phyloP scores from a whole-genome alignment of 2,329 filamentous ascomycete species.

The Aspergillus sp. region DNA sequence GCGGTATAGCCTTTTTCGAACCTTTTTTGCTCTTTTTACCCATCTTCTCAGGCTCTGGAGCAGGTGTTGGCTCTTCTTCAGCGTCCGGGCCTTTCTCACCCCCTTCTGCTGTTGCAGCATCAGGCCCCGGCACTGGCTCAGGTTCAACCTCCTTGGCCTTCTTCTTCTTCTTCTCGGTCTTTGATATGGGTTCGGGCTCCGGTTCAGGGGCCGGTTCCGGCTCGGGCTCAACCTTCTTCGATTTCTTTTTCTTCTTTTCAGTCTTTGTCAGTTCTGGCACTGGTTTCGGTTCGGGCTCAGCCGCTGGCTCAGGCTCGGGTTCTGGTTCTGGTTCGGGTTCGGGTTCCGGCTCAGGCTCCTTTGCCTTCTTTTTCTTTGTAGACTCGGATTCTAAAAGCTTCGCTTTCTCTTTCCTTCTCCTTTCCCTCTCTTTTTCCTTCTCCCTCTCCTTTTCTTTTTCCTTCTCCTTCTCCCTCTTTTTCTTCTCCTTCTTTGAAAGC shows the following conservation, averaged over 20 bases:
- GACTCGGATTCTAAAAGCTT: conserved; percentile 30
- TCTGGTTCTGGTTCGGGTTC: conserved; percentile 24
- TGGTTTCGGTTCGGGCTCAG: conserved; percentile 20
- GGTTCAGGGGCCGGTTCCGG: conserved; percentile 27
- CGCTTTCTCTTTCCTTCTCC: conserved; percentile 11
- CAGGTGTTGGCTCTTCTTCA: conserved; percentile 27
- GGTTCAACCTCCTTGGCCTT: conserved; percentile 20
- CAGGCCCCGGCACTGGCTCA: conserved; percentile 9
- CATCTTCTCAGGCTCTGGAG: conserved; percentile 27
- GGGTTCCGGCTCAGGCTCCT: neutral
- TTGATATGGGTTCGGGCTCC: conserved; percentile 25
- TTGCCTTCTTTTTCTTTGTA: neutral
- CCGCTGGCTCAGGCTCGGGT: conserved; percentile 15
- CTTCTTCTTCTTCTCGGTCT: conserved; percentile 28
- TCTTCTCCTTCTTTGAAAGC: neutral
- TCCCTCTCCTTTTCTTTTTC: conserved; percentile 18
- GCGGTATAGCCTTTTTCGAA: conserved; percentile 20
- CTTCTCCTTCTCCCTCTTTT: neutral
- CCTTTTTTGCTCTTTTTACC: conserved; percentile 38
- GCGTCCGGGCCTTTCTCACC: conserved; percentile 18
- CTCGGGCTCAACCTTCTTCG: conserved; percentile 24
- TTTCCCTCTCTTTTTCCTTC: conserved; percentile 16
- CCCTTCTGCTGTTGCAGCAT: conserved; percentile 17
- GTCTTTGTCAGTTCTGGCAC: conserved; percentile 25
- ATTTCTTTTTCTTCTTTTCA: conserved; percentile 32